phyloP scores from a whole-genome alignment of 2,329 filamentous ascomycete species.

The Cladosporium sp. region DNA sequence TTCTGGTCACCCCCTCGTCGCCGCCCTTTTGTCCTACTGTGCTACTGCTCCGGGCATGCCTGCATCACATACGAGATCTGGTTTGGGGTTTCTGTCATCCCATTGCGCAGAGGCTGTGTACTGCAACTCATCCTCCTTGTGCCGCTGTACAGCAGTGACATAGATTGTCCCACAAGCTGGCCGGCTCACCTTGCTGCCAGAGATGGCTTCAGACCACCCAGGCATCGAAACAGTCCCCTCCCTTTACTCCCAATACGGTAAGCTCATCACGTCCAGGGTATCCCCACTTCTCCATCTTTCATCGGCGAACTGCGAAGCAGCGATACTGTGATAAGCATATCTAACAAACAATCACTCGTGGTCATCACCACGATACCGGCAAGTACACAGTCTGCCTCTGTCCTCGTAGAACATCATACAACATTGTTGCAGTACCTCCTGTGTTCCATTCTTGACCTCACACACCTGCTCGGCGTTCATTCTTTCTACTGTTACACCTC shows the following conservation, averaged over 20 bases:
- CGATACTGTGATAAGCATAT: slow-evolving; percentile 14
- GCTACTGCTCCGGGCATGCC: background rate
- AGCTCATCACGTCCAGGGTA: background rate
- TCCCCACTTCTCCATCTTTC: slow-evolving; percentile 14
- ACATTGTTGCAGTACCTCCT: background rate
- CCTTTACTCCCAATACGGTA: background rate
- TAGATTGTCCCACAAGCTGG: background rate
- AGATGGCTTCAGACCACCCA: background rate
- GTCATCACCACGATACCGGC: slow-evolving; percentile 13
- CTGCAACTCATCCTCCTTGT: background rate
- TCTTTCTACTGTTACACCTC: background rate
- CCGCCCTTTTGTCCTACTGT: background rate
- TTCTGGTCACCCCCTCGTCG: background rate
- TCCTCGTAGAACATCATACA: background rate
- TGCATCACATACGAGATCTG: background rate
- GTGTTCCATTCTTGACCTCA: background rate
- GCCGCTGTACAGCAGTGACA: background rate
- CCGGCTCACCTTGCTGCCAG: background rate
- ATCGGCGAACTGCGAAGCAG: background rate
- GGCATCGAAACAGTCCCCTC: background rate
- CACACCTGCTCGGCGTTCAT: background rate
- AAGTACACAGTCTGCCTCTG: slow-evolving; percentile 2
- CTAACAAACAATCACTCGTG: slow-evolving; percentile 8
- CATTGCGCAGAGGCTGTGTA: background rate
- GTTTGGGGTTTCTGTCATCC: background rate